A percentile compares a stretch with the other conserved stretches of the same genome.
These are phyloP conservation scores for Plasmodium cynomolgi DNA, from an alignment of 169 alveolate species.

Conservation along the genomic window DNA sequence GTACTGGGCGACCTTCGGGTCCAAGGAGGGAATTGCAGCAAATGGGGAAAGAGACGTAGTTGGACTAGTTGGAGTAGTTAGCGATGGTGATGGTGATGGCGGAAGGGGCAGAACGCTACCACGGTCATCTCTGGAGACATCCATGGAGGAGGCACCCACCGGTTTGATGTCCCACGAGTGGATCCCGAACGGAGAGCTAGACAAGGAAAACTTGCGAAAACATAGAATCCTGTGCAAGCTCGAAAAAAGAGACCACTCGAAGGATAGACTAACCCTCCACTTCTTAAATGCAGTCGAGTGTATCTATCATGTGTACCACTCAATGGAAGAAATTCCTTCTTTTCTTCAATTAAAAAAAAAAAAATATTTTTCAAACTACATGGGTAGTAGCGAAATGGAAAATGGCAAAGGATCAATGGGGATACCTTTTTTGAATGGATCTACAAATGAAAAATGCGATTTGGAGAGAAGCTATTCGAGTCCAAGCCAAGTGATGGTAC, in stretches of 20 bases:
- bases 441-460: neutral
- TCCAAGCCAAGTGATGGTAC: neutral
- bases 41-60: neutral
- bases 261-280: constrained; percentile 25
- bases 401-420: neutral
- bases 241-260: constrained; percentile 31
- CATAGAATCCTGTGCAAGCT: constrained; percentile 10
- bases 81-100: neutral
- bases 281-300: constrained; percentile 42
- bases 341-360: constrained; percentile 38
- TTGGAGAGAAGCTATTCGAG: neutral
- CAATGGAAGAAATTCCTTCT: constrained; percentile 58
- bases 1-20: constrained; percentile 53
- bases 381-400: neutral
- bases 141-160: neutral
- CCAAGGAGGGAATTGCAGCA: neutral
- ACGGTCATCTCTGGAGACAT: neutral
- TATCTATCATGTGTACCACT: constrained; percentile 22
- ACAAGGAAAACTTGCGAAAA: constrained; percentile 3
- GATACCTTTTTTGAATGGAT: neutral
- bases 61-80: neutral
- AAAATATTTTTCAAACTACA: neutral
- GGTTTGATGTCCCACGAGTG: neutral
- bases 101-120: neutral
- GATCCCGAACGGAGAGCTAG: constrained; percentile 1